Evolutionary conservation across 495 filamentous ascomycete genomes (phyloP).

Genomic region (Penicillium herquei): DNA sequence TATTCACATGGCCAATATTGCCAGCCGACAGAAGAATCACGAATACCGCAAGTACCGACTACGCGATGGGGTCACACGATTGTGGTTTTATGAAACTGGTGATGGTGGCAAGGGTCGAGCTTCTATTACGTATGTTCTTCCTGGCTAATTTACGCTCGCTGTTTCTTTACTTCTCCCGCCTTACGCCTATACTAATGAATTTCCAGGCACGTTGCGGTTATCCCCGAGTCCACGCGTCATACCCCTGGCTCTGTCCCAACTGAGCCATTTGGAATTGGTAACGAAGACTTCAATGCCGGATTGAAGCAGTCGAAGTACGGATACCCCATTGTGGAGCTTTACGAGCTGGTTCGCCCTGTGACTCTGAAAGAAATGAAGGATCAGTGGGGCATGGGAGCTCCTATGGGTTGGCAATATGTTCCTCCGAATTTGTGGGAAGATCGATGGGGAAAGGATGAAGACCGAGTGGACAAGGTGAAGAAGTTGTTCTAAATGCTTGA

Average conservation of each 20-base stretch:
- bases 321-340: background rate
- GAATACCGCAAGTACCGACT: constrained; percentile 40
- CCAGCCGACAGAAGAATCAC: constrained; percentile 32
- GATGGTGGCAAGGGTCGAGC: constrained; percentile 11
- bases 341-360: background rate
- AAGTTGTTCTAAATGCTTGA: no score
- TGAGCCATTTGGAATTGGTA: constrained; percentile 34
- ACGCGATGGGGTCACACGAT: constrained; percentile 20
- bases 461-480: background rate
- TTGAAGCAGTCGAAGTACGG: constrained; percentile 30
- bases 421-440: background rate
- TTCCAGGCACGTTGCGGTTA: constrained; percentile 13
- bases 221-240: constrained; percentile 10
- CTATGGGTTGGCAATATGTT: constrained; percentile 6
- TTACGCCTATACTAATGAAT: background rate
- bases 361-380: background rate
- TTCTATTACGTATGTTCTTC: constrained; percentile 1
- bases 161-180: background rate
- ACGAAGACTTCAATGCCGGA: constrained; percentile 41
- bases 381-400: background rate
- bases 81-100: constrained; percentile 38
- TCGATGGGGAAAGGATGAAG: background rate
- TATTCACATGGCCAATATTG: constrained; percentile 34
- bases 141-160: constrained; percentile 6
- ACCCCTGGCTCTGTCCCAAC: constrained; percentile 28